Conservation (phyloP, 2,329 filamentous ascomycete genomes). For the Exophiala bonariae region DNA sequence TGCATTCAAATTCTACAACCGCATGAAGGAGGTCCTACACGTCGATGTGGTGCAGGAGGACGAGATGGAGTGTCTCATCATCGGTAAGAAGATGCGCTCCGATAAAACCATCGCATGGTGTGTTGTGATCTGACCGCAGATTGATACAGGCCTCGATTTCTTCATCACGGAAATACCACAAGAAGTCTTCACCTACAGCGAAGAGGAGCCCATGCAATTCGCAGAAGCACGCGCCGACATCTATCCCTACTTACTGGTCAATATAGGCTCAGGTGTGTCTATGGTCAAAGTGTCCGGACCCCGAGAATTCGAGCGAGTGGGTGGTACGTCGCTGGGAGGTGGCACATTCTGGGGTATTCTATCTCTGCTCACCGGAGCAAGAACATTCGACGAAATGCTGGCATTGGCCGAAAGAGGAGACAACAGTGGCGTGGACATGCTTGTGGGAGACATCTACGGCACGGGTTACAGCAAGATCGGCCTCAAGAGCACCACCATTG, state of each 20-base stretch:
- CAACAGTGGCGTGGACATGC: conserved; percentile 90
- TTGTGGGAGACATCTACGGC: conserved; percentile 97
- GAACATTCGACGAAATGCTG: conserved; percentile 97
- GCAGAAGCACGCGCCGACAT: conserved; percentile 74
- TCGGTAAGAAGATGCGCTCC: conserved; percentile 62
- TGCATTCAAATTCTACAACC: conserved; percentile 95
- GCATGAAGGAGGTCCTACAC: conserved; percentile 71
- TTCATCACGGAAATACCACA: conserved; percentile 97
- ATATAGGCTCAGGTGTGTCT: conserved; percentile 94
- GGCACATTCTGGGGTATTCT: conserved; percentile 97
- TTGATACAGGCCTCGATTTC: conserved; percentile 93
- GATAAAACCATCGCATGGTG: too few species aligned
- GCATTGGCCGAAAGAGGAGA: conserved; percentile 87
- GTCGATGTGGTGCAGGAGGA: conserved; percentile 91
- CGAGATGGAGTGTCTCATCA: conserved; percentile 98
- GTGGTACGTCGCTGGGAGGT: conserved; percentile 89
- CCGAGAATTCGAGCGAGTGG: conserved; percentile 82
- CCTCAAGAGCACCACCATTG: conserved; percentile 91
- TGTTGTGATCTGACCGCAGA: too few species aligned
- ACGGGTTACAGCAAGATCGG: conserved; percentile 91
- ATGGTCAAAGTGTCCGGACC: conserved; percentile 97
- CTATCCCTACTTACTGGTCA: conserved; percentile 96
- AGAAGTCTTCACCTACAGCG: conserved; percentile 93
- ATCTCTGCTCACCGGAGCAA: conserved; percentile 86
- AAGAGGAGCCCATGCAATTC: conserved; percentile 88